These are phyloP conservation scores for Gossypium thurberi DNA, from an alignment of 345 rosid genomes.

Conservation along the genomic window DNA sequence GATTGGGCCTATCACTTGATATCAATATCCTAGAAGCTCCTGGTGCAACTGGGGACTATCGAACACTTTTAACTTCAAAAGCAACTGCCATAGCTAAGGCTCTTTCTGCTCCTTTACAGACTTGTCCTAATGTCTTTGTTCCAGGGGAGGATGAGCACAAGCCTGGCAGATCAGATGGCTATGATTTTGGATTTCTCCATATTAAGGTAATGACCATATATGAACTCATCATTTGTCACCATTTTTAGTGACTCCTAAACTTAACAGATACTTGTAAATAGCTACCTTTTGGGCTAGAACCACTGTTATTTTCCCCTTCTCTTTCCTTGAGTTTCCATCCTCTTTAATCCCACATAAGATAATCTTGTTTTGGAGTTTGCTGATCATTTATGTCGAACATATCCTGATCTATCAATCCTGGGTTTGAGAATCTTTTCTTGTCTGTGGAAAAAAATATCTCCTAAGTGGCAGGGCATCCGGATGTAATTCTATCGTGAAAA, in stretches of 20 bases:
- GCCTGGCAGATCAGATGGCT: conserved; percentile 72
- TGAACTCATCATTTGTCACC: neutral
- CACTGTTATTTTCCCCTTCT: neutral
- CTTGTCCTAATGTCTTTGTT: conserved; percentile 64
- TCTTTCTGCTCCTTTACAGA: conserved; percentile 60
- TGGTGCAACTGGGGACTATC: conserved; percentile 90
- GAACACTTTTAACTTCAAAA: conserved; percentile 84
- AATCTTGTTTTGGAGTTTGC: neutral
- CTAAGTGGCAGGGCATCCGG: neutral
- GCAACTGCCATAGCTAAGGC: conserved; percentile 74
- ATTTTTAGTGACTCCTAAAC: neutral
- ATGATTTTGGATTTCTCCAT: conserved; percentile 93
- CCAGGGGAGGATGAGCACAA: conserved; percentile 81
- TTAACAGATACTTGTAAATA: neutral
- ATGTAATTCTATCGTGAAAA: neutral
- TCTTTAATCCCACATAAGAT: neutral
- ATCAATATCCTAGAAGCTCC: conserved; percentile 92
- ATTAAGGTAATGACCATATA: conserved; percentile 51
- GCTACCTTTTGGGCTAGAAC: neutral
- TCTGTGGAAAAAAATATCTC: neutral
- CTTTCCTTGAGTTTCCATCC: neutral
- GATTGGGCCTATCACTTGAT: conserved; percentile 85
- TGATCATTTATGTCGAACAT: neutral
- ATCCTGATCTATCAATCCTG: neutral
- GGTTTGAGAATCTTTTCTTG: neutral